These are phyloP conservation scores for Paramyrothecium sp. DNA, from an alignment of 2,329 filamentous ascomycete genomes.

Conservation along the genomic window DNA sequence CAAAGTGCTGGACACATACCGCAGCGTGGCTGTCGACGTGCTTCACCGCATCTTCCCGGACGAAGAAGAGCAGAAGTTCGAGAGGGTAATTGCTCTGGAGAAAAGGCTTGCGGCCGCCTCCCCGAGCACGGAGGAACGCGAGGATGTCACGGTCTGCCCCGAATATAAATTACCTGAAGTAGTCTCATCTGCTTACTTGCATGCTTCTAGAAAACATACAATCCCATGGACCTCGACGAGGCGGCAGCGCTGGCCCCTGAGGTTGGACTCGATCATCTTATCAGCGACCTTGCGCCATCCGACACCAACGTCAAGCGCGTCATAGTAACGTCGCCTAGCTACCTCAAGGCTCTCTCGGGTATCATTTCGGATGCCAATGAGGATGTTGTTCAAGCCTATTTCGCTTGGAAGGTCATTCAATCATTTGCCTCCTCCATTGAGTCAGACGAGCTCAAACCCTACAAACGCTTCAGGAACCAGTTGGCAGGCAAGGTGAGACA, in stretches of 20 bases:
- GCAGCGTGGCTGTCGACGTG: slow-evolving; percentile 20
- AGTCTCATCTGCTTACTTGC: background rate
- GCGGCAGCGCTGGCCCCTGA: slow-evolving; percentile 54
- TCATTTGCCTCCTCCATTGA: slow-evolving; percentile 53
- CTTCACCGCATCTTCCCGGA: slow-evolving; percentile 28
- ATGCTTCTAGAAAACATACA: slow-evolving; percentile 56
- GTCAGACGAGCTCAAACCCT: slow-evolving; percentile 57
- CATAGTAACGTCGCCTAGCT: slow-evolving; percentile 47
- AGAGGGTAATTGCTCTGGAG: slow-evolving; percentile 53
- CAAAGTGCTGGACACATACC: slow-evolving; percentile 50
- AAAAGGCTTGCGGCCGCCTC: slow-evolving; percentile 49
- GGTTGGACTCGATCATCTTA: slow-evolving; percentile 50
- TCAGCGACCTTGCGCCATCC: background rate
- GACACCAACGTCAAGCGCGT: background rate
- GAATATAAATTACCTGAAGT: background rate
- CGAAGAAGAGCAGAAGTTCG: slow-evolving; percentile 29
- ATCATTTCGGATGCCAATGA: slow-evolving; percentile 53
- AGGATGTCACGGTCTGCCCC: slow-evolving; percentile 54
- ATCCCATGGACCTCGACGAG: slow-evolving; percentile 58
- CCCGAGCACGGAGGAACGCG: slow-evolving; percentile 54
- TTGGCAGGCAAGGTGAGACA: slow-evolving; percentile 51
- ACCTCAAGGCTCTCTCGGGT: slow-evolving; percentile 55
- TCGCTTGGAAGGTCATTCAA: slow-evolving; percentile 63
- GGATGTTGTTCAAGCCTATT: slow-evolving; percentile 59
- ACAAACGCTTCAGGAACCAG: slow-evolving; percentile 58